These are phyloP conservation scores for Phytophthora lateralis DNA, from an alignment of 352 stramenopile genomes.

Conservation along the genomic window DNA sequence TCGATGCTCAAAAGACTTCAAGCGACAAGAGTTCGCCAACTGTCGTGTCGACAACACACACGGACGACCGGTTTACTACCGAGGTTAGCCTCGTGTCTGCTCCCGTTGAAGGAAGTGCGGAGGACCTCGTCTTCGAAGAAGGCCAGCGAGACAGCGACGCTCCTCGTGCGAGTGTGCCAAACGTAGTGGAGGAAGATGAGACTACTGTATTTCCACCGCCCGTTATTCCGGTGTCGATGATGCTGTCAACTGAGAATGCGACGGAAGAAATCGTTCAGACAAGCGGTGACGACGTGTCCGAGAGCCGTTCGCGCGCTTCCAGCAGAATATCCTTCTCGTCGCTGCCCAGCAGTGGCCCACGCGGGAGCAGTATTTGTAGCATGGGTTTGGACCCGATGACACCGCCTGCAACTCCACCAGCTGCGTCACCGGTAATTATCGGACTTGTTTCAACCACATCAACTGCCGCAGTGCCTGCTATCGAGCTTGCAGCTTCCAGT, in stretches of 20 bases:
- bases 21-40: constrained; percentile 16
- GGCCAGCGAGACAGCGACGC: constrained; percentile 13
- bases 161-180: neutral
- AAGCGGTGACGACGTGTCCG: constrained; percentile 31
- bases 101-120: constrained; percentile 12
- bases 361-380: constrained; percentile 32
- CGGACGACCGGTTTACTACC: constrained; percentile 28
- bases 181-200: constrained; percentile 7
- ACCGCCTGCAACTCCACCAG: constrained; percentile 25
- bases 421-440: constrained; percentile 17
- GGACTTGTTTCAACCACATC: constrained; percentile 22
- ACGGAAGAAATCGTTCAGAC: constrained; percentile 18
- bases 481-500: constrained; percentile 12
- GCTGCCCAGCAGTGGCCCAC: constrained; percentile 16
- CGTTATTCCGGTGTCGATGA: constrained; percentile 23
- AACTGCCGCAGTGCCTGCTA: constrained; percentile 7
- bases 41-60: constrained; percentile 10
- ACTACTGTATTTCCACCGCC: neutral
- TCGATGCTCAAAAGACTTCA: constrained; percentile 10
- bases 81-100: constrained; percentile 17
- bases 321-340: constrained; percentile 32
- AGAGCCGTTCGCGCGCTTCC: constrained; percentile 26
- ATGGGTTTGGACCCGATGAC: constrained; percentile 27
- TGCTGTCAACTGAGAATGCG: constrained; percentile 6
- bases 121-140: constrained; percentile 25